A percentile compares a stretch with the other conserved stretches of the same genome.
phyloP scores from a whole-genome alignment of 1,284 basidiomycete genomes.

The Coniophora puteana region DNA sequence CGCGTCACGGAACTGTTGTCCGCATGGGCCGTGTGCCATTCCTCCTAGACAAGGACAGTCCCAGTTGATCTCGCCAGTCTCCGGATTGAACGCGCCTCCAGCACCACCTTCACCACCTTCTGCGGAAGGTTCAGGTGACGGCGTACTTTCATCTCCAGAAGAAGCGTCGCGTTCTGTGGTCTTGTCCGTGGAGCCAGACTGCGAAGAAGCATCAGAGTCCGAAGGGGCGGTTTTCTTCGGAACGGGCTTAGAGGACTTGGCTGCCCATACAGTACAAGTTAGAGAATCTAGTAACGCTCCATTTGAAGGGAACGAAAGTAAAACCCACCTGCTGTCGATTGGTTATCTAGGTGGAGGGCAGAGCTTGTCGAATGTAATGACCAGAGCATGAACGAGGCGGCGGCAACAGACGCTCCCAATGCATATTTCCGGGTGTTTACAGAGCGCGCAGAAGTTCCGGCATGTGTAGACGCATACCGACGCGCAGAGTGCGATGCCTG shows the following conservation, averaged over 20 bases:
- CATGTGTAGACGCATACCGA: constrained; percentile 25
- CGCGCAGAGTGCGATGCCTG: constrained; percentile 26
- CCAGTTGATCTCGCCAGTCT: constrained; percentile 98
- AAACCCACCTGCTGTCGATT: constrained; percentile 20
- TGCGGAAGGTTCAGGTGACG: not conserved
- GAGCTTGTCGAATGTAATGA: constrained; percentile 17
- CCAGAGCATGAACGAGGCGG: constrained; percentile 26
- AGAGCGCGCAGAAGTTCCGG: constrained; percentile 13
- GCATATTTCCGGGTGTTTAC: constrained; percentile 17
- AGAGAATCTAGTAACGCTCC: not conserved
- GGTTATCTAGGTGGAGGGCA: constrained; percentile 25
- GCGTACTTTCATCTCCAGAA: not conserved
- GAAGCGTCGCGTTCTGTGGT: too few species aligned
- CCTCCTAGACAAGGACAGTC: constrained; percentile 97
- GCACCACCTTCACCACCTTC: constrained; percentile 31
- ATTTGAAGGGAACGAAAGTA: not conserved
- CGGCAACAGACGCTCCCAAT: constrained; percentile 22
- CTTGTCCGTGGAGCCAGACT: too few species aligned
- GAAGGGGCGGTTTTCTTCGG: too few species aligned
- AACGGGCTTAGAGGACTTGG: too few species aligned
- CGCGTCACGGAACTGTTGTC: constrained; percentile 89
- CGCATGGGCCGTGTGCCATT: constrained; percentile 98
- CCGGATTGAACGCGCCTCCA: constrained; percentile 78
- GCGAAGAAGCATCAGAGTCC: not conserved
- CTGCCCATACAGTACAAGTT: too few species aligned